Base-by-base conservation (phyloP, 495 filamentous ascomycete genomes). In the Aspergillus conjunctus region DNA sequence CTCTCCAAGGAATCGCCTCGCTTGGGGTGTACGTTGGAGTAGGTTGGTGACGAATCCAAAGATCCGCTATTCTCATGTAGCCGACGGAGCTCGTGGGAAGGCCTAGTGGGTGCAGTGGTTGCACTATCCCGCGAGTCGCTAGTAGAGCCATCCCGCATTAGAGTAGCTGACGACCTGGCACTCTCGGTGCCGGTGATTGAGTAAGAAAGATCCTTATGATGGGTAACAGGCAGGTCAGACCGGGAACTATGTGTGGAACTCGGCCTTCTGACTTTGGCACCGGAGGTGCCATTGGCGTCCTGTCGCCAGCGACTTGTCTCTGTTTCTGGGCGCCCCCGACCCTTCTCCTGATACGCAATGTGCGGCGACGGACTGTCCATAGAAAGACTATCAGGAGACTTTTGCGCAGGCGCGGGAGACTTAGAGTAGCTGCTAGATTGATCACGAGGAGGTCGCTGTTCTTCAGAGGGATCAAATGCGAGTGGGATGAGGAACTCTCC, bases 311-410 rank as follows among this genome's bases (percentile, higher is more conserved):
- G 72, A 44, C 70, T 59, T 3, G 74, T 64, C 31, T 80, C 79
- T 4, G 68, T 60, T 4, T 78, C 74, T 5, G 72, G 74, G 7
- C 72, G 66, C 66, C 91, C 85, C 49, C 91, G 83, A 0, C 86
- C 86, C 68, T 92, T 93, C 67, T 95, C 91, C 71, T 96, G 92
- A 70, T 90, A 95, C 39, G 91, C 90, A 68, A 97, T 96, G 73
- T 98, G 92, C 34, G 92, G 91, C 8, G 90, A 91, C 10, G 84
- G 78, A 17, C 59, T 54, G 53, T 79, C 66, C 26, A 71, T 62
- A 41, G 54, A 44, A 51, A 41, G 32, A 43, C 51, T 65, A 60
- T 69, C 71, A n/a, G 56, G 50, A 55, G 68, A 63, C 56, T 66
- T 67, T 20, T 68, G 65, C 3, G 78, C 71, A 48, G 78, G 76